A percentile compares a stretch with the other conserved stretches of the same genome.
Evolutionary conservation across 148 eudicot genomes (phyloP).

Genomic region (Vaccinium myrtillus): DNA sequence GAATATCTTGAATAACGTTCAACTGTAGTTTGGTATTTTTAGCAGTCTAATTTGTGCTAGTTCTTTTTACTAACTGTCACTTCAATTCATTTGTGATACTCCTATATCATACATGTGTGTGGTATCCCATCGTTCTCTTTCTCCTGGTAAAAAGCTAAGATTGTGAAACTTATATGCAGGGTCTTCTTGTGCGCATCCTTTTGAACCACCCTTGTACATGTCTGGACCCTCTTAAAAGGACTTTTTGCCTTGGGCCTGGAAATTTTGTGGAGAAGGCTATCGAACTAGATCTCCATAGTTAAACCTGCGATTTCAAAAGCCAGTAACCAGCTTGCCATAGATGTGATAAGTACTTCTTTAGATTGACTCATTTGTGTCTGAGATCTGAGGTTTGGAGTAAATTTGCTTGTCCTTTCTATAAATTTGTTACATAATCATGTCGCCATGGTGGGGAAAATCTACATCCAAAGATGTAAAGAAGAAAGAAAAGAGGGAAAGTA

Average conservation of each 20-base stretch:
- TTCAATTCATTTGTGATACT: not conserved
- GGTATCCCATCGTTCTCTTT: not conserved
- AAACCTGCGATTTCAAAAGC: not conserved
- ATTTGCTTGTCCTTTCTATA: not conserved
- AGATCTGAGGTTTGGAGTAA: not conserved
- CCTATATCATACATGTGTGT: not conserved
- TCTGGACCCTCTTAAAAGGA: not conserved
- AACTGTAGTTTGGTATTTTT: not conserved
- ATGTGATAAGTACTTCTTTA: not conserved
- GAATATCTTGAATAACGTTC: not conserved
- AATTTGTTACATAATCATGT: constrained; percentile 28
- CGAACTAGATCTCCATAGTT: not conserved
- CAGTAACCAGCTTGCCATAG: not conserved
- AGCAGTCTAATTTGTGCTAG: not conserved
- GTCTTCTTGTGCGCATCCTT: not conserved
- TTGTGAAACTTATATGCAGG: constrained; percentile 8
- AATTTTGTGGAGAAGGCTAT: not conserved
- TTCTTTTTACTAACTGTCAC: not conserved
- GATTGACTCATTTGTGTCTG: constrained; percentile 1
- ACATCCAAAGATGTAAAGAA: constrained; percentile 41
- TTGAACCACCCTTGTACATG: not conserved
- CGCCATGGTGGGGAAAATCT: constrained; percentile 47
- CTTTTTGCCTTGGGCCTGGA: not conserved
- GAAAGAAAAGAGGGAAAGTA: constrained; percentile 31
- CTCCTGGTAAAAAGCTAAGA: not conserved